These are phyloP conservation scores for Naematelia encephala DNA, from an alignment of 768 basidiomycete genomes.

Conservation along the genomic window DNA sequence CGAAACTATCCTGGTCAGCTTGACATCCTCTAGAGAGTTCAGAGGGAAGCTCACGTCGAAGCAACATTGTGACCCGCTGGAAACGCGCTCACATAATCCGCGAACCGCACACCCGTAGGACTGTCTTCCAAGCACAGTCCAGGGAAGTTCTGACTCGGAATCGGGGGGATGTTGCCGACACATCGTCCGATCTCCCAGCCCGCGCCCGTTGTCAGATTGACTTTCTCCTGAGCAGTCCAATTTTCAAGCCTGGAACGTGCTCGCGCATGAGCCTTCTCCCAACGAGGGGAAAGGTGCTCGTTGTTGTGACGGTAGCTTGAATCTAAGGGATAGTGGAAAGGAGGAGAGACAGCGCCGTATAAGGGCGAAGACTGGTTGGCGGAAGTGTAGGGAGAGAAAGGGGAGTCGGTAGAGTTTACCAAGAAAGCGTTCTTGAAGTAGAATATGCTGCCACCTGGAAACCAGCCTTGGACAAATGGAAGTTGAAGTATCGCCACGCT, in stretches of 20 bases:
- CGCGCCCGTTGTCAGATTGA: conserved; percentile 59
- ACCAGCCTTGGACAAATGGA: background rate
- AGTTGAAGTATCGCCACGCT: background rate
- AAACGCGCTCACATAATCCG: conserved; percentile 71
- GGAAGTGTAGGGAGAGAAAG: background rate
- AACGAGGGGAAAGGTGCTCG: conserved; percentile 9
- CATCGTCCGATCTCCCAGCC: conserved; percentile 46
- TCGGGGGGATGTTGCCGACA: conserved; percentile 45
- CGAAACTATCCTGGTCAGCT: conserved; percentile 55
- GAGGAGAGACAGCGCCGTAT: background rate
- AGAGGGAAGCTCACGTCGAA: conserved; percentile 60
- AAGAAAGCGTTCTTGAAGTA: background rate
- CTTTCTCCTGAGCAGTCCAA: conserved; percentile 60
- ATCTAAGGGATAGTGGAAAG: background rate
- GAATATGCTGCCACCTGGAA: background rate
- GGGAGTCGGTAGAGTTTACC: background rate
- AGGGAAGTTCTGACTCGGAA: conserved; percentile 31
- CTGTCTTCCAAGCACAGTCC: conserved; percentile 54
- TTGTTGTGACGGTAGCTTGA: background rate
- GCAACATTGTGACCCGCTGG: conserved; percentile 81
- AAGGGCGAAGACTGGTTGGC: background rate
- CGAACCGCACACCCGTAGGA: conserved; percentile 72
- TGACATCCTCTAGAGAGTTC: background rate
- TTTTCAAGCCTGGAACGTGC: conserved; percentile 52
- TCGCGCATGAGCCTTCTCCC: conserved; percentile 42